phyloP scores from a whole-genome alignment of 805 yeast genomes.

The Metschnikowia dekortorum region DNA sequence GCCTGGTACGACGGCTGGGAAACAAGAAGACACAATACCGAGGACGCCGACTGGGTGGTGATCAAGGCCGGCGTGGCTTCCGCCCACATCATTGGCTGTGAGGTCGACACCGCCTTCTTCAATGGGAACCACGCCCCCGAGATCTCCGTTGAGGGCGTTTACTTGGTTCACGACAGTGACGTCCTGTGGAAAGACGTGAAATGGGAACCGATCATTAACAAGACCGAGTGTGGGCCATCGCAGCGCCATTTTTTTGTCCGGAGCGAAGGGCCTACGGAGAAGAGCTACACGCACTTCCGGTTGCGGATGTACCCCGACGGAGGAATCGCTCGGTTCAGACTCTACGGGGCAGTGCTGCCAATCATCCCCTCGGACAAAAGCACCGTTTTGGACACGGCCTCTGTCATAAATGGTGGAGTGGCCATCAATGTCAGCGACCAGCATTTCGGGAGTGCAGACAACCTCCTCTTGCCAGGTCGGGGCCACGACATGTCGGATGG shows the following conservation, averaged over 20 bases:
- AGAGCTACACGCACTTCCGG: slow-evolving; percentile 71
- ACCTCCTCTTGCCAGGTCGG: slow-evolving; percentile 85
- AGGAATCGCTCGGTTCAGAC: slow-evolving; percentile 91
- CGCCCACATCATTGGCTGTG: slow-evolving; percentile 77
- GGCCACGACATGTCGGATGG: slow-evolving; percentile 98
- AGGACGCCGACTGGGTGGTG: slow-evolving; percentile 83
- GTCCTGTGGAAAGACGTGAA: slow-evolving; percentile 19
- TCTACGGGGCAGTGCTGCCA: slow-evolving; percentile 83
- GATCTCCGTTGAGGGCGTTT: slow-evolving; percentile 75
- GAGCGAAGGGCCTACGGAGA: slow-evolving; percentile 46
- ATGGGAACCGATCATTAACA: slow-evolving; percentile 72
- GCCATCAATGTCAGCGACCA: slow-evolving; percentile 82
- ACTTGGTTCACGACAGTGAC: slow-evolving; percentile 31
- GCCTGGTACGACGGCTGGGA: slow-evolving; percentile 99
- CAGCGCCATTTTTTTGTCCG: slow-evolving; percentile 81
- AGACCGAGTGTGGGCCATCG: slow-evolving; percentile 82
- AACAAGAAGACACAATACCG: slow-evolving; percentile 87
- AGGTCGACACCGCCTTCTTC: slow-evolving; percentile 90
- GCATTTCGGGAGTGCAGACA: slow-evolving; percentile 91
- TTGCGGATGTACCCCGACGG: slow-evolving; percentile 97
- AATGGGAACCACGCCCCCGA: slow-evolving; percentile 94
- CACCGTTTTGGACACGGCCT: slow-evolving; percentile 66
- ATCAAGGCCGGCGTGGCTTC: slow-evolving; percentile 78
- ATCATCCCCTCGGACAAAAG: slow-evolving; percentile 46
- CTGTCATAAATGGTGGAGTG: slow-evolving; percentile 83